phyloP scores from a whole-genome alignment of 2,329 filamentous ascomycete genomes.

The Sporothrix sp. region DNA sequence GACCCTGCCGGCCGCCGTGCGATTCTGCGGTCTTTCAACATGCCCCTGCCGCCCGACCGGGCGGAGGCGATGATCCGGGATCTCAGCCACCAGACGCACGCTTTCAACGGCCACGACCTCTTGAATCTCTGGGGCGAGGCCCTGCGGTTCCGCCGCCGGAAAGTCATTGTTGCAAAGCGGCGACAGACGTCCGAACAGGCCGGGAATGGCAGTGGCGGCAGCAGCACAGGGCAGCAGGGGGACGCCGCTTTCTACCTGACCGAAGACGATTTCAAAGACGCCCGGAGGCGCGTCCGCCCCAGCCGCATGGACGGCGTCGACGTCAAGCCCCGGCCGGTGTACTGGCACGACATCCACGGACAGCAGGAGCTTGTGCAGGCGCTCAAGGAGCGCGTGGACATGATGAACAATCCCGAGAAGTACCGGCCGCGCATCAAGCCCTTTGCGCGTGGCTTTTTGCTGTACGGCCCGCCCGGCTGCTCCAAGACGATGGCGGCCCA shows the following conservation, averaged over 20 bases:
- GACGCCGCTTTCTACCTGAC: conserved; percentile 21
- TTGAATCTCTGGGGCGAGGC: conserved; percentile 3
- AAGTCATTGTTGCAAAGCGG: background rate
- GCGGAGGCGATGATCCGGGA: conserved; percentile 44
- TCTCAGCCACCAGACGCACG: conserved; percentile 70
- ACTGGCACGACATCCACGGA: conserved; percentile 82
- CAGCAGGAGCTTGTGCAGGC: conserved; percentile 63
- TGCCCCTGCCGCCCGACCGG: conserved; percentile 36
- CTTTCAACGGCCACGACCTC: conserved; percentile 67
- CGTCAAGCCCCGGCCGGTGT: conserved; percentile 74
- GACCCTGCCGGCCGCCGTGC: conserved; percentile 59
- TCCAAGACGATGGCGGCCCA: conserved; percentile 91
- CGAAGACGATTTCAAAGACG: conserved; percentile 49
- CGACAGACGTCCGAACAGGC: background rate
- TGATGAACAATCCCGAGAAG: conserved; percentile 23
- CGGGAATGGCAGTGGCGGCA: background rate
- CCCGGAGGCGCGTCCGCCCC: conserved; percentile 61
- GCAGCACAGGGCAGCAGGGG: background rate
- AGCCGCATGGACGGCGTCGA: conserved; percentile 85
- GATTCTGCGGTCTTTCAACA: conserved; percentile 56
- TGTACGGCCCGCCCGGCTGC: conserved; percentile 89
- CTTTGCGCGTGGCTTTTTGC: conserved; percentile 65
- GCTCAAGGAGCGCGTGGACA: conserved; percentile 41
- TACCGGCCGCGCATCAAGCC: conserved; percentile 28
- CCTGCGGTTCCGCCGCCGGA: background rate